Evolutionary conservation across 352 stramenopile genomes (phyloP).

Genomic region (Phytopythium litorale): DNA sequence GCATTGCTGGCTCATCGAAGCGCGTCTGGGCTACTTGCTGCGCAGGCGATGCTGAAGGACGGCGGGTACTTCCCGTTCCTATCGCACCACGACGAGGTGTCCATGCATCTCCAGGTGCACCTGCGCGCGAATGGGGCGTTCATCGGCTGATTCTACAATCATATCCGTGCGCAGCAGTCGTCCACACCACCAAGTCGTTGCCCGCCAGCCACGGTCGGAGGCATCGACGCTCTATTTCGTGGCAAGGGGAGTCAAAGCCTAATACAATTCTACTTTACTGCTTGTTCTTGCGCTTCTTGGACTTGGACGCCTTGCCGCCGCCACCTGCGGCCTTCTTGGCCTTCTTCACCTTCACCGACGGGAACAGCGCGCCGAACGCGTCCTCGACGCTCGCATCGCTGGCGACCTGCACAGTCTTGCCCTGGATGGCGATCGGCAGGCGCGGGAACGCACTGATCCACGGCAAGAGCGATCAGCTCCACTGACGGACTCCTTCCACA

Average conservation of each 20-base stretch:
- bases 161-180: not conserved
- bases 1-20: not conserved
- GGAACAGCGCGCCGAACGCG: conserved; percentile 50
- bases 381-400: conserved; percentile 33
- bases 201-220: not conserved
- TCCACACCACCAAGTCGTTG: not conserved
- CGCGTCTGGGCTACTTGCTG: not conserved
- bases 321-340: not conserved
- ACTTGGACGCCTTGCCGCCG: conserved; percentile 11
- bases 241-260: not conserved
- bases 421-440: conserved; percentile 44
- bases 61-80: conserved; percentile 68
- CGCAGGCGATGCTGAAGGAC: conserved; percentile 61
- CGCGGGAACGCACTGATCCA: conserved; percentile 48
- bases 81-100: conserved; percentile 69
- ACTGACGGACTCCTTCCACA: not conserved
- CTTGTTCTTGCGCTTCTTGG: conserved; percentile 41
- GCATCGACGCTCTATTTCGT: not conserved
- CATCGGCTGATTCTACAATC: conserved; percentile 18
- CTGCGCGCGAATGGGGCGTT: conserved; percentile 52
- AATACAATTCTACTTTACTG: conserved; percentile 10
- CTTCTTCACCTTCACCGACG: conserved; percentile 15
- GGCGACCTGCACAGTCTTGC: conserved; percentile 38
- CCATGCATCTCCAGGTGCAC: conserved; percentile 75
- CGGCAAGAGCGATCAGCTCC: not conserved